Base-by-base conservation (phyloP, 306 rosid species). In the Vigna nakashimae region DNA sequence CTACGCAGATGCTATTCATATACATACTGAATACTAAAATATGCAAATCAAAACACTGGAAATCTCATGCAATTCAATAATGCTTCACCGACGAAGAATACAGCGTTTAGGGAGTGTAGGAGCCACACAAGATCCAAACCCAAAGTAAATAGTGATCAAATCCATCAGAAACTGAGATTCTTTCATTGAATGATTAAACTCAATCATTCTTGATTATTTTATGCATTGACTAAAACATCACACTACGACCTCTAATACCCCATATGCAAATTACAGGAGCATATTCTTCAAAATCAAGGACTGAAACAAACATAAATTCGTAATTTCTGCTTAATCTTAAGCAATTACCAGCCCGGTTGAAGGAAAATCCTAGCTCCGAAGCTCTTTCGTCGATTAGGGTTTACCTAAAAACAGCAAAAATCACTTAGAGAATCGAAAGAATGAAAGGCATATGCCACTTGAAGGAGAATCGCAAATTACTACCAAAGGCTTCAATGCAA, bases 51-150 rank as follows among this genome's bases (percentile, higher is more conserved):
- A 69, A 95, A 92, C 77, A 88, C 63, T 1, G 99, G 96, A 80
- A 91, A 95, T 52, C 97, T 82, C 98, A 91, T 51, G 87, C 87
- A 74, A 77, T 92, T 95, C 82, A 95, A 84, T 57, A 83, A 45
- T 20, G 89, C 82, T 70, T 92, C 99, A 7, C 94, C 99, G 10
- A 95, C 90, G 55, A 95, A 91, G 82, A 91, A 83, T 80, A 89
- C 73, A 17, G 91, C 93, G 36, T 95, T 95, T 74, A 95, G 24
- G 2, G 99, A 91, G 85, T 95, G 99, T 97, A 92, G 84, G 95
- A 80, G 94, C 90, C 49, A 87, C 73, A 65, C 80, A 73, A 70
- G 83, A 79, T 22, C 89, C 99, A 60, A 92, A 60, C 99, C 87
- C 97, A 84, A 95, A 95, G 87, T 92, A 95, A 82, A 95, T 16